phyloP scores from a whole-genome alignment of 2,329 filamentous ascomycete genomes.

The Alternaria conjuncta region DNA sequence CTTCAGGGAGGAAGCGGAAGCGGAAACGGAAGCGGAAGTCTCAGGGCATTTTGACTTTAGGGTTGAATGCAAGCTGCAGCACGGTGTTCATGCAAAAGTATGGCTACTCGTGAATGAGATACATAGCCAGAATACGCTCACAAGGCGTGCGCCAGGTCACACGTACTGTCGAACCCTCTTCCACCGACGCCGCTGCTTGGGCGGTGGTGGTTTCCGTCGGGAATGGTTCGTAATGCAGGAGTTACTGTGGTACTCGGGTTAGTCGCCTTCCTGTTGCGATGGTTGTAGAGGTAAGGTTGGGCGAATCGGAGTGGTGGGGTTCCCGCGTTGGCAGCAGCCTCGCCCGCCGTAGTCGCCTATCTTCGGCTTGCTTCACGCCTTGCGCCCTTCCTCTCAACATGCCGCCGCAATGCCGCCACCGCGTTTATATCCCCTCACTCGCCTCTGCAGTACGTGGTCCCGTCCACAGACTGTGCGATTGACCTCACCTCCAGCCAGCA shows the following conservation, averaged over 20 bases:
- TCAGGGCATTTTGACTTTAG: background rate
- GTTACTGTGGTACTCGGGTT: background rate
- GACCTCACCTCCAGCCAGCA: slow-evolving; percentile 37
- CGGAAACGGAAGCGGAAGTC: background rate
- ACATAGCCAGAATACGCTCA: background rate
- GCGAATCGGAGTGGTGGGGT: slow-evolving; percentile 11
- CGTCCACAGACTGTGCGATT: slow-evolving; percentile 30
- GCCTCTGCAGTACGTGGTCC: slow-evolving; percentile 40
- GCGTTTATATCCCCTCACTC: slow-evolving; percentile 21
- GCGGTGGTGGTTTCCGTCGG: background rate
- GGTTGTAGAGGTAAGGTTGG: background rate
- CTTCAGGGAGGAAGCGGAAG: background rate
- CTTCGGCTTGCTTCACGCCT: slow-evolving; percentile 21
- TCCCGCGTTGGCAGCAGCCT: slow-evolving; percentile 1
- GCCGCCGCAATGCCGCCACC: slow-evolving; percentile 32
- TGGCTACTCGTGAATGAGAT: background rate
- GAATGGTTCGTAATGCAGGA: background rate
- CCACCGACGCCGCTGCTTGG: background rate
- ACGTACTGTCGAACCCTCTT: background rate
- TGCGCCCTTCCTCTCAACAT: slow-evolving; percentile 4
- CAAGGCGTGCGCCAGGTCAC: background rate
- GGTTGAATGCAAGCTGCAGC: background rate
- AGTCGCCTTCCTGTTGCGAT: background rate
- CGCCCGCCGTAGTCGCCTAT: slow-evolving; percentile 4
- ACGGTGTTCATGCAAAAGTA: background rate